Evolutionary conservation across 305 asterid species (phyloP).

Genomic region (Solanum hybrid): DNA sequence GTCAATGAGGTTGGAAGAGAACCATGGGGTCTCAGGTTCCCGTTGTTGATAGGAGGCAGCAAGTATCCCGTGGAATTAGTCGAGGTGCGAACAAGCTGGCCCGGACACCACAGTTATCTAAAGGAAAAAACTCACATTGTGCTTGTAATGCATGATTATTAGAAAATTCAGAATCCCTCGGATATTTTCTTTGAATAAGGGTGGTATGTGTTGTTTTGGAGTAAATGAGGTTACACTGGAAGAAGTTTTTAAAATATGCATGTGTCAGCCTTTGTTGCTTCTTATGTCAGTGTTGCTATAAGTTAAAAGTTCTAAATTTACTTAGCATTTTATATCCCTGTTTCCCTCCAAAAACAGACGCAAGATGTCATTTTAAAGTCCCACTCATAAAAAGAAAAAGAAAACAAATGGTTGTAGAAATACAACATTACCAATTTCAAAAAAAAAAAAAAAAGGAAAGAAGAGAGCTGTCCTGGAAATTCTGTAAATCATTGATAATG

Average conservation of each 20-base stretch:
- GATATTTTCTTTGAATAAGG: neutral
- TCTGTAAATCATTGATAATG: no score
- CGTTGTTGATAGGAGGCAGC: neutral
- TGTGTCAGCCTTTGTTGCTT: neutral
- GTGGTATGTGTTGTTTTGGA: neutral
- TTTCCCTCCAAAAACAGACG: neutral
- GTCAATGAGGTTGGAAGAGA: neutral
- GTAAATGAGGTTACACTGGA: neutral
- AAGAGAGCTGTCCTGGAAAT: neutral
- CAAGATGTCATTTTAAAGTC: neutral
- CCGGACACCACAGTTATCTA: neutral
- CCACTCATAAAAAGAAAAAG: neutral
- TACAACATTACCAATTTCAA: neutral
- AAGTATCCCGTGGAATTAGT: neutral
- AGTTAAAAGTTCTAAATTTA: neutral
- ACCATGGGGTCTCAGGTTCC: neutral
- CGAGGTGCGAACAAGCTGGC: neutral
- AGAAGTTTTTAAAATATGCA: neutral
- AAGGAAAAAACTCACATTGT: neutral
- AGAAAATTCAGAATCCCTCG: neutral
- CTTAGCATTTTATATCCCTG: neutral
- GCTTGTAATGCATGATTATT: neutral
- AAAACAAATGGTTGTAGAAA: neutral
- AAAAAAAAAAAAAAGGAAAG: neutral
- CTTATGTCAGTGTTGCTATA: neutral